phyloP scores from a whole-genome alignment of 2,329 filamentous ascomycete genomes.

The Colletotrichum orbiculare region DNA sequence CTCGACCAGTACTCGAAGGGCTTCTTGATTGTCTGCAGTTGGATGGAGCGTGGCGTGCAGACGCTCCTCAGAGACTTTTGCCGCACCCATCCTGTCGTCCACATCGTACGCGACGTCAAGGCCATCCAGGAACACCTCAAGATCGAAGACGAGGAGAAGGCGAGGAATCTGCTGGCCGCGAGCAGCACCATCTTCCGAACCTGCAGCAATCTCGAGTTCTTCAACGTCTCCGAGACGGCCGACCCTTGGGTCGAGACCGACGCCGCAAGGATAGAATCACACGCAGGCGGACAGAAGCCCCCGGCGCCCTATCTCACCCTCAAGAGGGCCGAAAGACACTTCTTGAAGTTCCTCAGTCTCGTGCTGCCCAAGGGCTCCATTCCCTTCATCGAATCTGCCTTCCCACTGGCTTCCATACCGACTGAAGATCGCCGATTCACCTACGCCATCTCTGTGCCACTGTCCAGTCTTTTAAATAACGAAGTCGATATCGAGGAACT shows the following conservation, averaged over 20 bases:
- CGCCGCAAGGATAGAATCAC: constrained; percentile 30
- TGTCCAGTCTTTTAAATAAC: constrained; percentile 65
- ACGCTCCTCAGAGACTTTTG: constrained; percentile 70
- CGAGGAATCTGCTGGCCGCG: constrained; percentile 67
- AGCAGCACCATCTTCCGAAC: constrained; percentile 69
- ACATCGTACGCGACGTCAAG: constrained; percentile 72
- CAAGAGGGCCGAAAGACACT: constrained; percentile 76
- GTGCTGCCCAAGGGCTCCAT: constrained; percentile 65
- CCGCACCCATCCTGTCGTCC: constrained; percentile 75
- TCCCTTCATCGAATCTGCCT: constrained; percentile 71
- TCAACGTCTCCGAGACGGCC: constrained; percentile 72
- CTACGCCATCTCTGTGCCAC: constrained; percentile 71
- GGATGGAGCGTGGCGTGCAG: constrained; percentile 73
- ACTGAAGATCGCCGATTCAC: constrained; percentile 73
- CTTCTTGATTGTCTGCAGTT: constrained; percentile 78
- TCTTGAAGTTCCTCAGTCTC: constrained; percentile 74
- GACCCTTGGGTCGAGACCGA: constrained; percentile 31
- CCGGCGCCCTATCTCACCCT: constrained; percentile 72
- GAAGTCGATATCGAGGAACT: constrained; percentile 71
- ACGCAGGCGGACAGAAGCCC: constrained; percentile 47
- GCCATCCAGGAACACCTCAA: constrained; percentile 73
- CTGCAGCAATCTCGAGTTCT: constrained; percentile 81
- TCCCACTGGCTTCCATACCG: constrained; percentile 71
- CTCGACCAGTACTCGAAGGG: constrained; percentile 68
- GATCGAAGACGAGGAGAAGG: constrained; percentile 64